Evolutionary conservation across 2,329 filamentous ascomycete species (phyloP).

Genomic region (Colletotrichum endophyticum): DNA sequence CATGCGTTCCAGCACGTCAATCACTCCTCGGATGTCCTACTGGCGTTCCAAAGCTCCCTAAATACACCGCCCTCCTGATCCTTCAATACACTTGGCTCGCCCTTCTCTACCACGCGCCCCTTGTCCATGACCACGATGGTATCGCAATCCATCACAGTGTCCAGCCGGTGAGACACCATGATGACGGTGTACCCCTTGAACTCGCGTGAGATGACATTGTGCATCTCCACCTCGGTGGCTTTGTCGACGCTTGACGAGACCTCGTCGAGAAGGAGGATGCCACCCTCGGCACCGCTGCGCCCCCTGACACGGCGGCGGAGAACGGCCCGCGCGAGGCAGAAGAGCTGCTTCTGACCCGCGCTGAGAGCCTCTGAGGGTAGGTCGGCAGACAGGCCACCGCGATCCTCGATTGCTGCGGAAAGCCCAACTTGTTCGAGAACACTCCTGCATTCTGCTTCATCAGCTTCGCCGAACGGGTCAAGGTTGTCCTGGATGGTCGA

Average conservation of each 20-base stretch:
- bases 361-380: slow-evolving; percentile 56
- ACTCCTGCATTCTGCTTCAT: slow-evolving; percentile 34
- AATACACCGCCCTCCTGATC: neutral
- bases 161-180: slow-evolving; percentile 41
- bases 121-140: slow-evolving; percentile 47
- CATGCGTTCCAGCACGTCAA: neutral
- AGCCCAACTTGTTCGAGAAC: slow-evolving; percentile 41
- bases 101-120: slow-evolving; percentile 41
- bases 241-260: slow-evolving; percentile 36
- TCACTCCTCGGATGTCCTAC: neutral
- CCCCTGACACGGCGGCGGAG: slow-evolving; percentile 43
- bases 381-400: slow-evolving; percentile 35
- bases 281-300: slow-evolving; percentile 2
- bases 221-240: slow-evolving; percentile 36
- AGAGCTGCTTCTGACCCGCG: slow-evolving; percentile 68
- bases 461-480: slow-evolving; percentile 40
- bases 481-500: slow-evolving; percentile 46
- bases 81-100: neutral
- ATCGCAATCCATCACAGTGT: slow-evolving; percentile 52
- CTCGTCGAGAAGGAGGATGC: slow-evolving; percentile 37
- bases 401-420: slow-evolving; percentile 31
- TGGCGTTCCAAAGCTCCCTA: slow-evolving; percentile 5
- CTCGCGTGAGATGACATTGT: slow-evolving; percentile 31
- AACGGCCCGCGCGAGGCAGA: slow-evolving; percentile 66
- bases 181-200: slow-evolving; percentile 51